Evolutionary conservation across 2,329 filamentous ascomycete genomes (phyloP), one percentile per base, ranked within the genome.

Genomic region (Leptosphaerulina australis): DNA sequence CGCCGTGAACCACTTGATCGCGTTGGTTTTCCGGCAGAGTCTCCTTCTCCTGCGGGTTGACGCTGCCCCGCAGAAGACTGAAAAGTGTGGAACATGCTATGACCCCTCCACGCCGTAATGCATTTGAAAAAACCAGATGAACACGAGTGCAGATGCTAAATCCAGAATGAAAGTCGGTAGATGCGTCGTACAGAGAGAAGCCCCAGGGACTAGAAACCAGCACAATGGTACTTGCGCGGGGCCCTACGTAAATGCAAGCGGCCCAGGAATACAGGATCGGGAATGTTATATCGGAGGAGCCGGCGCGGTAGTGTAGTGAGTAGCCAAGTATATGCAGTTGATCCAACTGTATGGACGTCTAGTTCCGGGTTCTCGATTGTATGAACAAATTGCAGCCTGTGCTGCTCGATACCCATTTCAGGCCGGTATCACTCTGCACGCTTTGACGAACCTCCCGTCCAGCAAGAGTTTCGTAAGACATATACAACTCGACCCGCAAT

Each of bases 41-140:
- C 68, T 18, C 64, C 69, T 28, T 72, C 71, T 33, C 62, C 64
- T 33, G 64, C 62, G 24, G 63, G 63, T 31, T 68, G 70, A 30
- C 65, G 66, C 50, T 68, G 56, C 24, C 63, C 68, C 34, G 59
- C 61, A 6, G 72, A 66, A 12, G 69, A 69, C 44, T 76, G 74
- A 50, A 78, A 78, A 5, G 75, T 77, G 58, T 77, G 75, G 56
- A 76, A 78, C 76, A 77, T 77, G 58, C 30, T 55, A 41, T 29
- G n/a, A 40, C 8, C n/a, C n/a, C 36, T 28, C 20, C 21, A 22
- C 30, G n/a, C 21, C 20, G 43, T 26, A 20, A 43, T 40, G 21
- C 41, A 51, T 51, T 36, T 41, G 48, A 20, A 33, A 18, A 22
- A 22, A 33, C 45, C 31, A 51, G 40, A 37, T 46, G 34, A 36